Evolutionary conservation across 2,329 filamentous ascomycete species (phyloP), one percentile per base, ranked within the genome.

Genomic region (Cladosporium sp.): DNA sequence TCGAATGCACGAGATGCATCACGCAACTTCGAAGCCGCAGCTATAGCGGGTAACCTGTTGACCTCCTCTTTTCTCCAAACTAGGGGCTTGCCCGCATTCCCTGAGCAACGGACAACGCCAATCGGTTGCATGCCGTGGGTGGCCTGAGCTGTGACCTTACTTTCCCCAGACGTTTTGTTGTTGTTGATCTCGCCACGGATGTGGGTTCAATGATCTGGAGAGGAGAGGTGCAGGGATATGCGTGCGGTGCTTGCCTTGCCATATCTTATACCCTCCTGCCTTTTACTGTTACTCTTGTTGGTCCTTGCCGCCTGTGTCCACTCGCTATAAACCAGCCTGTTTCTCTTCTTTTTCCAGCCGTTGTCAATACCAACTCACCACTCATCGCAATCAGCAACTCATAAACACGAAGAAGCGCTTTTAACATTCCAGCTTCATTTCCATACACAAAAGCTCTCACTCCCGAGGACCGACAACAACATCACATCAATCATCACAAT

Each of bases 151-250:
- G 21, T 56, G n/a, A n/a, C n/a, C n/a, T n/a, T 46, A 7, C 50
- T 56, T 56, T 63, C 61, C 61, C 61, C 61, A 35, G 61, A 63
- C 46, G 50, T 63, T 62, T 40, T 56, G 11, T 37, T 56, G 50
- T 21, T 10, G 61, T 33, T 10, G 61, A 46, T 62, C 26, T 55
- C 52, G 52, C 26, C 60, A 40, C 60, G 53, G 29, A 31, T 60
- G 37, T n/a, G 37, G 52, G 52, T 33, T 55, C 52, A 31, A 55
- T 55, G 18, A 33, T 31, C 26, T 46, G 40, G 40, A 16, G 40
- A 46, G 40, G 40, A 44, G 37, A 28, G n/a, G 31, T 35, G 61
- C 61, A 63, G 29, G 49, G 61, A 52, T 63, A 63, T 63, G 61
- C 33, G 50, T 23, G 49, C 31, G 61, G 50, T 26, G 53, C 61